Base-by-base conservation (phyloP, 1,284 basidiomycete genomes). In the Tilletia indica region DNA sequence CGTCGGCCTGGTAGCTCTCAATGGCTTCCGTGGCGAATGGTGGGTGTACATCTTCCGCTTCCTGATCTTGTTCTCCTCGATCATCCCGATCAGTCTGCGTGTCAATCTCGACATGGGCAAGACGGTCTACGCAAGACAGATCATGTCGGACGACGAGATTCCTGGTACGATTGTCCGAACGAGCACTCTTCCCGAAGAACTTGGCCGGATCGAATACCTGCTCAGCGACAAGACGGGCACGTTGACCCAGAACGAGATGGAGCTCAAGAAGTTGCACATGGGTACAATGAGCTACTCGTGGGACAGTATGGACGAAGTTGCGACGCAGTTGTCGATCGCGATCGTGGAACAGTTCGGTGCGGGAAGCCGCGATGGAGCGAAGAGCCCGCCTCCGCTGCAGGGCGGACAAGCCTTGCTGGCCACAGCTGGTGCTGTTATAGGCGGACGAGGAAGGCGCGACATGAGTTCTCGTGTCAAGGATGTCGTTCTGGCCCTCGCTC, bases 51-150 rank as follows among this genome's bases (percentile, higher is more conserved):
- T 97, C 39, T 92, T 98, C 86, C 90, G 97, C 42, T 99, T 99
- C 85, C 87, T 99, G 71, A 99, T 99, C 81, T 88, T 99, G 3
- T 99, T 99, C 85, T 97, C 94, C 58, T 96, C 93, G 21, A 99
- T 99, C 85, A 99, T 99, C 80, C 97, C 97, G 36, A 99, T 99
- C 86, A 97, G 94, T 87, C 87, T 99, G 69, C 92, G 97, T 36
- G 96, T 99, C 73, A 99, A 99, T 80, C 88, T 99, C 68, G 97
- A 99, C 85, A 98, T 99, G 95, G 97, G 96, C 73, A 99, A 99
- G 87, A 98, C 95, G 0, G 93, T 98, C 56, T 99, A 99, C 80
- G 93, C 94, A 0, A 90, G 92, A 64, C 93, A 96, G 79, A 99
- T 99, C 73, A 94, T 95, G 90, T 90, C 89, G 73, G 97, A 99